Evolutionary conservation across 2,329 filamentous ascomycete genomes (phyloP), one percentile per base, ranked within the genome.

Genomic region (Lachnellula occidentalis): DNA sequence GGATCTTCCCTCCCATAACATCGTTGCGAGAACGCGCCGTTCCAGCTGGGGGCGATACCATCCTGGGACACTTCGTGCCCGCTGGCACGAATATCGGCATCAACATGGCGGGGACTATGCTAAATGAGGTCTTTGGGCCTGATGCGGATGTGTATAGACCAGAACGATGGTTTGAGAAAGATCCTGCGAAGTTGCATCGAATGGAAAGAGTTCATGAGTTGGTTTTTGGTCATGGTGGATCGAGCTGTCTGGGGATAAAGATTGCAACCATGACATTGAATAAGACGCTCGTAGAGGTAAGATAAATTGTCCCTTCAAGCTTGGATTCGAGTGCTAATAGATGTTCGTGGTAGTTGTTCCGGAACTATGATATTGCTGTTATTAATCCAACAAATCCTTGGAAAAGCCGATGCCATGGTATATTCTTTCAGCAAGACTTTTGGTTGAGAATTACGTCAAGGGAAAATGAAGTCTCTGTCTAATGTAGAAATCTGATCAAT

Each of bases 221-320:
- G 14, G 66, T 75, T 0, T 79, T 78, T 63, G 72, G 72, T 15
- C 67, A 71, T n/a, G 76, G 77, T 0, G 71, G 70, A 34, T 74
- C 69, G 55, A 64, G 69, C 60, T 78, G 77, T 57, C 61, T 78
- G n/a, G 77, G 77, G 5, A 74, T 71, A 61, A 65, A 71, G 1
- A 74, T 79, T 53, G 76, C 76, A 1, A 61, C 74, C 50, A 75
- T 78, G 69, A 76, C 78, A 63, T 59, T 79, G 46, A 71, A 76
- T 57, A 80, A 80, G 57, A 67, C 72, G 4, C 63, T 77, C 45
- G 71, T 76, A n/a, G 75, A 78, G 73, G 76, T 77, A 67, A 50
- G 69, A 50, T 67, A 31, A 11, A 22, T n/a, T n/a, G 2, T 22
- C 11, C 17, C 8, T 7, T 48, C 1, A 1, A 7, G 9, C 4